A percentile compares a stretch with the other conserved stretches of the same genome.
Conservation (phyloP, 148 eudicot genomes). For the Persicaria tinctoria region DNA sequence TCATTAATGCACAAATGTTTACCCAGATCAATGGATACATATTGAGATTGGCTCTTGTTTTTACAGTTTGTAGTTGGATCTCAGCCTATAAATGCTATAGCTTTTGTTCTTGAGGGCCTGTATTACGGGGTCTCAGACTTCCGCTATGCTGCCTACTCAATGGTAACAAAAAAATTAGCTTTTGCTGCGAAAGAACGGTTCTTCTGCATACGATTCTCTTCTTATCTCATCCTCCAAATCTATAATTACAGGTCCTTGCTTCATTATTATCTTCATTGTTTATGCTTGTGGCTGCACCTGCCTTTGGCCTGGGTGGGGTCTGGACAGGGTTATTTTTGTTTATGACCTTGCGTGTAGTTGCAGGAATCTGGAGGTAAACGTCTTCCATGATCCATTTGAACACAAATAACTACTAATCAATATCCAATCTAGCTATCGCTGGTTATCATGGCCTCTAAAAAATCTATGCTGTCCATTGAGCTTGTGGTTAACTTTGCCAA, state of each 20-base stretch:
- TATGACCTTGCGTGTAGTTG: constrained; percentile 80
- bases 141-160: constrained; percentile 82
- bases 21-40: neutral
- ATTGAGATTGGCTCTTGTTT: neutral
- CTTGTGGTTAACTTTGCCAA: neutral
- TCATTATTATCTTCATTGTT: constrained; percentile 56
- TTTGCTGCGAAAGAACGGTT: neutral
- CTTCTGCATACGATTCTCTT: neutral
- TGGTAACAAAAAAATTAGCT: constrained; percentile 28
- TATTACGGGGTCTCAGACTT: constrained; percentile 96
- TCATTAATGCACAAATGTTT: neutral
- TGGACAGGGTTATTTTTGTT: constrained; percentile 88
- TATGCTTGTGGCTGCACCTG: constrained; percentile 56
- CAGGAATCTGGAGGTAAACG: constrained; percentile 78
- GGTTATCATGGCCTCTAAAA: neutral
- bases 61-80: constrained; percentile 91
- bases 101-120: constrained; percentile 92
- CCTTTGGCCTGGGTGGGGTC: constrained; percentile 67
- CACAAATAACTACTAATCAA: neutral
- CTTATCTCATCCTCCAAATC: constrained; percentile 4
- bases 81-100: constrained; percentile 88
- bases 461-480: neutral
- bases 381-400: neutral
- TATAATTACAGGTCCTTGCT: constrained; percentile 47
- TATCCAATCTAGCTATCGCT: neutral